Evolutionary conservation across 768 basidiomycete species (phyloP).

Genomic region (Leccinum fibrillosum): DNA sequence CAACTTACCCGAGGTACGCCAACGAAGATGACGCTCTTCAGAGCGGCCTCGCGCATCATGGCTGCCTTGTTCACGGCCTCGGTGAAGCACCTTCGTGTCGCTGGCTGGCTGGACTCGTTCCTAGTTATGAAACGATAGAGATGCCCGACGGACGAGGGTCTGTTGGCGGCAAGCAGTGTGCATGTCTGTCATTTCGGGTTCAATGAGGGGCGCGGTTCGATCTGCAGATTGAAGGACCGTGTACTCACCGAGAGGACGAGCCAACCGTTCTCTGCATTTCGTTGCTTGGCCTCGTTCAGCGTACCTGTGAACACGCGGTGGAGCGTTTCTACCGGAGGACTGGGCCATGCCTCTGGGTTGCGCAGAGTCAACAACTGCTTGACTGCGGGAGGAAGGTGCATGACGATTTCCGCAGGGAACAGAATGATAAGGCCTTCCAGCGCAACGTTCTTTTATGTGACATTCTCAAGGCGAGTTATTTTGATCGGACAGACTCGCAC

Average conservation of each 20-base stretch:
- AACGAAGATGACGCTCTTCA: slow-evolving; percentile 89
- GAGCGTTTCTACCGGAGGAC: slow-evolving; percentile 53
- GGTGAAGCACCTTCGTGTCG: slow-evolving; percentile 42
- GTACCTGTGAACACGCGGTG: slow-evolving; percentile 57
- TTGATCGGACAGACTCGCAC: neutral
- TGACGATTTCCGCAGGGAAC: slow-evolving; percentile 30
- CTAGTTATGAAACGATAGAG: slow-evolving; percentile 77
- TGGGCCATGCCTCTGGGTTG: slow-evolving; percentile 55
- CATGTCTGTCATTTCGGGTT: slow-evolving; percentile 59
- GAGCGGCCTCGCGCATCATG: slow-evolving; percentile 82
- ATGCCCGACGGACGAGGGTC: slow-evolving; percentile 73
- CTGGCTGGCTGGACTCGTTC: slow-evolving; percentile 37
- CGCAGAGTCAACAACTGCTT: slow-evolving; percentile 72
- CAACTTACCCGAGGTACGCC: slow-evolving; percentile 76
- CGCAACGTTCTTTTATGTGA: slow-evolving; percentile 7
- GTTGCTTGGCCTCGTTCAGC: slow-evolving; percentile 59
- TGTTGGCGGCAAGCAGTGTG: slow-evolving; percentile 78
- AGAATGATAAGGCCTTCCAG: neutral
- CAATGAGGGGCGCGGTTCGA: slow-evolving; percentile 21
- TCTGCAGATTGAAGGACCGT: slow-evolving; percentile 7
- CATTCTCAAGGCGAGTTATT: neutral
- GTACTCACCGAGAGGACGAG: slow-evolving; percentile 67
- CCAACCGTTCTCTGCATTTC: slow-evolving; percentile 75
- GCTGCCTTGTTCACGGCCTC: slow-evolving; percentile 72
- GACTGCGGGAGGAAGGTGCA: slow-evolving; percentile 56